These are phyloP conservation scores for Fusarium torreyae DNA, from an alignment of 2,329 filamentous ascomycete species.

Conservation along the genomic window DNA sequence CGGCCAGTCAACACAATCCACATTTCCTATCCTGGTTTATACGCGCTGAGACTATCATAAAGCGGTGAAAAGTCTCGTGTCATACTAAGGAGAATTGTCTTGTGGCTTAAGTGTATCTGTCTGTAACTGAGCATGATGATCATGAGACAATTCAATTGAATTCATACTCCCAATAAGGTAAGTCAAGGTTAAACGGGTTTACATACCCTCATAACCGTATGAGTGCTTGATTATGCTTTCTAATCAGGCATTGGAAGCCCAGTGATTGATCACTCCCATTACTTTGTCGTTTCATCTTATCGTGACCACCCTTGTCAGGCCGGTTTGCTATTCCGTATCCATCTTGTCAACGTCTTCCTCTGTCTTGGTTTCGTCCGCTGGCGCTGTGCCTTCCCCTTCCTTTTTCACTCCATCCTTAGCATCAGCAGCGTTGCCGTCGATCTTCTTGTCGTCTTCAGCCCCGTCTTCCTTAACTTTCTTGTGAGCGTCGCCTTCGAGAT, in stretches of 20 bases:
- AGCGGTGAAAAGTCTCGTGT: slow-evolving; percentile 13
- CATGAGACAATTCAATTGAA: slow-evolving; percentile 23
- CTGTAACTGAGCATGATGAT: background rate
- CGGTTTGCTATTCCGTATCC: slow-evolving; percentile 46
- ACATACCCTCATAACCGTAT: slow-evolving; percentile 4
- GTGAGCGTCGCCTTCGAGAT: slow-evolving; percentile 57
- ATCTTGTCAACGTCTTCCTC: slow-evolving; percentile 44
- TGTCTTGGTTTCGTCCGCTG: slow-evolving; percentile 43
- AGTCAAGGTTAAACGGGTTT: slow-evolving; percentile 7
- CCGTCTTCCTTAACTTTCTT: slow-evolving; percentile 68
- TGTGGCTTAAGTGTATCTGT: slow-evolving; percentile 6
- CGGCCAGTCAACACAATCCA: slow-evolving; percentile 3
- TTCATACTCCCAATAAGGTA: background rate
- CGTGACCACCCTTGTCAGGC: slow-evolving; percentile 3
- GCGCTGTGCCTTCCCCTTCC: slow-evolving; percentile 20
- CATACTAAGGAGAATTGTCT: slow-evolving; percentile 3
- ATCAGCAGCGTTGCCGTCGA: slow-evolving; percentile 24
- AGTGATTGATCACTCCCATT: slow-evolving; percentile 9
- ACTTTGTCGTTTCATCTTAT: slow-evolving; percentile 28
- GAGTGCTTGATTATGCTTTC: slow-evolving; percentile 10
- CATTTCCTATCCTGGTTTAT: background rate
- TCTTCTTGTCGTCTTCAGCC: slow-evolving; percentile 58
- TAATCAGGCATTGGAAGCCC: slow-evolving; percentile 1
- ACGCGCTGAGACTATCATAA: background rate
- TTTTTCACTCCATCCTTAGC: slow-evolving; percentile 11